Evolutionary conservation across 495 filamentous ascomycete species (phyloP), one percentile per base, ranked within the genome.

Genomic region (Penicillium samsonianum): DNA sequence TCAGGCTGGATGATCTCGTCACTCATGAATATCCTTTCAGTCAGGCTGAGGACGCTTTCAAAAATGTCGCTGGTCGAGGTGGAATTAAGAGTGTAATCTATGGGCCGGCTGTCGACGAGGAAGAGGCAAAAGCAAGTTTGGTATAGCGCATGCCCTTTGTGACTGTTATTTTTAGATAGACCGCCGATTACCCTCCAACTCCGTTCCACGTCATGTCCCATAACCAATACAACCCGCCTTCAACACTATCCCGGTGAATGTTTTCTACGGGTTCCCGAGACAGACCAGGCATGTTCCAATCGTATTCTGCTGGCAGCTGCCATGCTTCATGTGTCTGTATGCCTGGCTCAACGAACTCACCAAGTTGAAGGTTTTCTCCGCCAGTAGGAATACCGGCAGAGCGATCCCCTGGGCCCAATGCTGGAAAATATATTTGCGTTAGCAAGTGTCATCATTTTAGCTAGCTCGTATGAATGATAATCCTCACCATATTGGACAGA

Each of bases 1-100:
- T 96, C 8, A 82, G 82, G 50, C 84, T 94, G 26, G 88, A 89
- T 76, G 79, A 79, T 64, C 73, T 96, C 12, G 81, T 95, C 33
- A 87, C 84, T 19, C 76, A 82, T 41, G 61, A 67, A 20, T 67
- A 53, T 25, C 33, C 61, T 14, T 67, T 67, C 38, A 31, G 38
- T 4, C 31, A 58, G 47, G 65, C 57, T 1, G 61, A 64, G 41
- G 44, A 62, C 11, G 65, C 65, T 2, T 67, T 67, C 47, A 38
- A 62, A 22, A 60, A 63, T 58, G 68, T 65, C 16, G 57, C 57
- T 6, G 49, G 57, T 16, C 45, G 61, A 16, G 41, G 26, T 20
- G 69, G 69, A 7, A 68, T 70, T 23, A 72, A 72, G 47, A 65
- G 60, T 38, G 67, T 72, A 11, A 72, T 72, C 42, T 72, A 67